Base-by-base conservation (phyloP, 768 basidiomycete species). In the Pleurotus eryngii region DNA sequence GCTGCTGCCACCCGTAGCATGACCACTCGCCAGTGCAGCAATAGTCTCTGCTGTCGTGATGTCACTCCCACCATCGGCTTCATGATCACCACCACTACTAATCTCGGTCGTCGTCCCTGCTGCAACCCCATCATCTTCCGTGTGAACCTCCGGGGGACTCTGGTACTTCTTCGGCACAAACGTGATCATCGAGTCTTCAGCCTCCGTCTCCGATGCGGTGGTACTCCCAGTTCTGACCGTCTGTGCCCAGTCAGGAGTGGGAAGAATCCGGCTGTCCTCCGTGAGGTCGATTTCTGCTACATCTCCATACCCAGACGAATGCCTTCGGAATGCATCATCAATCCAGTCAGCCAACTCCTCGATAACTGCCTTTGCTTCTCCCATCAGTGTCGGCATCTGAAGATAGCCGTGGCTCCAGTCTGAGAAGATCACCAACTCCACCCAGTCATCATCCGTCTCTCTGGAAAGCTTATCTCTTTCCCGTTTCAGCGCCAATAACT, bases 361-460 rank as follows among this genome's bases (percentile, higher is more conserved):
- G 61, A 95, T 86, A 18, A 87, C 81, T 57, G 81, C 82, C 66
- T 79, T 83, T 14, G 90, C 92, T 64, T 95, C 94, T 42, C 72
- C 75, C 84, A 99, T 90, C 63, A 98, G 70, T 20, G 83, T 75
- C 39, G 89, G 81, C 96, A 99, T 99, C 76, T 97, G 96, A 64
- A 96, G 80, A 74, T 94, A 98, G 38, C 94, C 96, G 70, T 97
- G 95, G 64, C 92, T 93, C 97, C 95, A 98, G 48, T 95, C 95
- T 27, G 91, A 90, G 71, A 96, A 92, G 57, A 98, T 81, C 61
- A 91, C 86, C 79, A 94, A 87, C 69, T 90, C 89, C 18, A 97
- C 93, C 95, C 95, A 95, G 68, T 97, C 95, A 60, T 91, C 87
- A 59, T 98, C 97, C 50, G 78, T 84, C 73, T 97, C 89, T 20